phyloP scores from a whole-genome alignment of 2,329 filamentous ascomycete species.

The Catunica adiposa region DNA sequence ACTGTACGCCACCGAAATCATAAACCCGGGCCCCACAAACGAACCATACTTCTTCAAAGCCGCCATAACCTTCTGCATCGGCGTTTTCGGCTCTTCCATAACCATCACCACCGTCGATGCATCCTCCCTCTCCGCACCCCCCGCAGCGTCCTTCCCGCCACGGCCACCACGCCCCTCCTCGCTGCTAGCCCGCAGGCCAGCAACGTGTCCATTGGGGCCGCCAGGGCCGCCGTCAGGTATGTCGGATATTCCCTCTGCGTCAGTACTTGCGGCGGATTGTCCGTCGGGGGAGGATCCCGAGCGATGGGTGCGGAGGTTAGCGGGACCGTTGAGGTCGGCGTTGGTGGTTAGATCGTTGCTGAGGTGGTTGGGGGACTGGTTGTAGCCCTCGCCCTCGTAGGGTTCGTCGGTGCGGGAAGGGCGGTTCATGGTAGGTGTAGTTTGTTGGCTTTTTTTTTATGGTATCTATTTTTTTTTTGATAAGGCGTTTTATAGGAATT shows the following conservation, averaged over 20 bases:
- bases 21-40: constrained; percentile 50
- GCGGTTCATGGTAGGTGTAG: no score
- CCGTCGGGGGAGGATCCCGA: background rate
- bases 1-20: constrained; percentile 44
- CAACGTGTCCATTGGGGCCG: background rate
- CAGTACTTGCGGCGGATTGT: constrained; percentile 1
- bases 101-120: background rate
- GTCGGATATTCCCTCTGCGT: background rate
- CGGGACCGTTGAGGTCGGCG: constrained; percentile 38
- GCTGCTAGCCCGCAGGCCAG: background rate
- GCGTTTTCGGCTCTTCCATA: background rate
- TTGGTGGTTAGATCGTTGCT: constrained; percentile 34
- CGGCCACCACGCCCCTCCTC: background rate
- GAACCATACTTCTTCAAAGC: constrained; percentile 6
- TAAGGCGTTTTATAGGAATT: no score
- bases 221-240: background rate
- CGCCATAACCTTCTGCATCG: constrained; percentile 3
- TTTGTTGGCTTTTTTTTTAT: background rate
- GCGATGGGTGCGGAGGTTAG: constrained; percentile 27
- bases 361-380: constrained; percentile 35
- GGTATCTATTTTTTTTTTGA: background rate
- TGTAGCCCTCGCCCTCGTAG: constrained; percentile 32
- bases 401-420: constrained; percentile 38
- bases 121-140: background rate
- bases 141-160: constrained; percentile 11